A percentile compares a stretch with the other conserved stretches of the same genome.
phyloP scores from a whole-genome alignment of 306 rosid species.

The Sicyos baderoa region DNA sequence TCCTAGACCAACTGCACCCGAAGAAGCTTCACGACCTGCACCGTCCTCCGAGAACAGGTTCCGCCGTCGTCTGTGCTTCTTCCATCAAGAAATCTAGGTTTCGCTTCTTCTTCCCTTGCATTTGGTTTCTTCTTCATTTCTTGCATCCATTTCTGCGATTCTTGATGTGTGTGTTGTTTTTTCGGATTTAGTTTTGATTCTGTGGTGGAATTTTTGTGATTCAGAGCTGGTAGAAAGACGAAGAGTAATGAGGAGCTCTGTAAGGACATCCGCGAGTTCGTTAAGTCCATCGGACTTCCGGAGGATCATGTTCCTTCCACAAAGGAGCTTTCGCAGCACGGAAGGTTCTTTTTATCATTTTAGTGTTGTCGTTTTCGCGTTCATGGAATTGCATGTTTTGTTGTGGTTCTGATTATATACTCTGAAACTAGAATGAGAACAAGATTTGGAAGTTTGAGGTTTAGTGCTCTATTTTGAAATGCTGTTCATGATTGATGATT shows the following conservation, averaged over 20 bases:
- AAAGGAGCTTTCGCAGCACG: constrained; percentile 62
- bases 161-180: neutral
- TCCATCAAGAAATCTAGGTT: constrained; percentile 40
- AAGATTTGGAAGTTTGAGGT: neutral
- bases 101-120: neutral
- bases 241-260: constrained; percentile 75
- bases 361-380: neutral
- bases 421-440: neutral
- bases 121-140: neutral
- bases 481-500: neutral
- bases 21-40: constrained; percentile 10
- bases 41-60: constrained; percentile 3
- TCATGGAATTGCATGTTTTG: neutral
- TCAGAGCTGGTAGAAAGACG: constrained; percentile 42
- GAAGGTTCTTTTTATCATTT: constrained; percentile 43
- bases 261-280: constrained; percentile 52
- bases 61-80: constrained; percentile 28
- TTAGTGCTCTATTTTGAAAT: neutral
- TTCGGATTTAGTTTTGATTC: neutral
- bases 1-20: constrained; percentile 23
- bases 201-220: constrained; percentile 10
- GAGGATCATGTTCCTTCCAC: constrained; percentile 56
- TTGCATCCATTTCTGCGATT: neutral
- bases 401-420: neutral
- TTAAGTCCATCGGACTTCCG: constrained; percentile 54